Evolutionary conservation across 1,284 basidiomycete species (phyloP).

Genomic region (Psilocybe mexicana): DNA sequence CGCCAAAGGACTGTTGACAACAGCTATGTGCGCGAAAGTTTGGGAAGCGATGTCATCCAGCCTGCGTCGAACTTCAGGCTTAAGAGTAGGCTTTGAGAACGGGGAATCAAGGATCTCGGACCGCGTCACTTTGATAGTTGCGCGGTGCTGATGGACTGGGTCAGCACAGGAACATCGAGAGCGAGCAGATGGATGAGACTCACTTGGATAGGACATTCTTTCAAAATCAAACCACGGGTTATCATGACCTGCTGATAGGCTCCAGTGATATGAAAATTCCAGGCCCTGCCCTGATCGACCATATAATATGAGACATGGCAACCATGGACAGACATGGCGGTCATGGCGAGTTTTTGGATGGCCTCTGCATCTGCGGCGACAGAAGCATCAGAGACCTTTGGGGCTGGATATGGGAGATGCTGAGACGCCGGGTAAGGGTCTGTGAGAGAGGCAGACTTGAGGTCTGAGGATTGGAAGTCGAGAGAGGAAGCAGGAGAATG

Average conservation of each 20-base stretch:
- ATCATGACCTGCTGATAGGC: conserved; percentile 92
- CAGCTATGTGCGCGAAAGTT: conserved; percentile 87
- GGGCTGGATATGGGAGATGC: conserved; percentile 44
- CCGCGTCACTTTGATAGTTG: conserved; percentile 86
- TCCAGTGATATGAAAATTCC: conserved; percentile 92
- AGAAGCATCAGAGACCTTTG: conserved; percentile 45
- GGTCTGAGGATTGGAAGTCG: conserved; percentile 55
- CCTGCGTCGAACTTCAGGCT: conserved; percentile 82
- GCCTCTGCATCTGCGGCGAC: conserved; percentile 63
- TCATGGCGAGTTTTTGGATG: conserved; percentile 79
- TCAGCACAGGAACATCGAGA: conserved; percentile 13
- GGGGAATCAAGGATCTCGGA: conserved; percentile 91
- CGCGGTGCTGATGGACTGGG: conserved; percentile 60
- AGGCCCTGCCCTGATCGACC: conserved; percentile 70
- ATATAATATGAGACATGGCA: conserved; percentile 81
- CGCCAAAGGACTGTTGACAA: conserved; percentile 78
- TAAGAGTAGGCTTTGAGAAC: conserved; percentile 80
- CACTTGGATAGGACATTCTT: conserved; percentile 87
- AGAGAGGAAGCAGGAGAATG: conserved; percentile 63
- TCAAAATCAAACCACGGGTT: conserved; percentile 85
- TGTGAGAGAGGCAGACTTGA: conserved; percentile 42
- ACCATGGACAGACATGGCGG: conserved; percentile 78
- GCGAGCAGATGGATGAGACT: conserved; percentile 22
- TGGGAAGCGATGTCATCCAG: conserved; percentile 92
- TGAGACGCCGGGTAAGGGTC: conserved; percentile 38